These are phyloP conservation scores for Gryganskiella cystojenkinii DNA, from an alignment of 192 early-diverging fungal species.

Conservation along the genomic window DNA sequence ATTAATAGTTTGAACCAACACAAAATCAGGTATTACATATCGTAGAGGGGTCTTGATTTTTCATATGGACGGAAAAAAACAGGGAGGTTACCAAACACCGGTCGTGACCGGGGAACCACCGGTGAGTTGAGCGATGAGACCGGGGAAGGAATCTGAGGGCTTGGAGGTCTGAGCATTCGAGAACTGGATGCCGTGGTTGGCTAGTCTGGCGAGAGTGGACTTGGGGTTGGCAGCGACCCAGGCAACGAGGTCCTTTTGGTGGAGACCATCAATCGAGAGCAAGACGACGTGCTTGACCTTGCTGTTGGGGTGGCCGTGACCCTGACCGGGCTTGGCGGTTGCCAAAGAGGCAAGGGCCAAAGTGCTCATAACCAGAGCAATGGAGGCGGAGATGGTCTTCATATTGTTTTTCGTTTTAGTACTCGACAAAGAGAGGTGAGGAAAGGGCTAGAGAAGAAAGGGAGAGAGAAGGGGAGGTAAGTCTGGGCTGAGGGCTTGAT, in stretches of 20 bases:
- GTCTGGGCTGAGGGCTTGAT: no score
- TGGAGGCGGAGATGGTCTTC: slow-evolving; percentile 4
- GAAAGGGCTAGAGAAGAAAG: no score
- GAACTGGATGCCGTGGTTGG: slow-evolving; percentile 6
- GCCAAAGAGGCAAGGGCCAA: neutral
- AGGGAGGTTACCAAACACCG: slow-evolving; percentile 19
- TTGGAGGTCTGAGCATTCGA: slow-evolving; percentile 12
- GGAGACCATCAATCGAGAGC: slow-evolving; percentile 12
- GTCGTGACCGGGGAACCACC: neutral
- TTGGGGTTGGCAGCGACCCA: slow-evolving; percentile 9
- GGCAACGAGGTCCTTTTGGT: neutral
- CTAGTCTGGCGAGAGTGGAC: neutral
- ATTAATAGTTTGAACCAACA: no score
- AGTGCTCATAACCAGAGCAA: neutral
- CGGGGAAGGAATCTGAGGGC: slow-evolving; percentile 13
- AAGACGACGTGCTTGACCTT: slow-evolving; percentile 12
- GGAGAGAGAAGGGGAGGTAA: no score
- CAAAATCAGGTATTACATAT: no score
- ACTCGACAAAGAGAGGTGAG: neutral
- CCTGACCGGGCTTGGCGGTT: slow-evolving; percentile 1
- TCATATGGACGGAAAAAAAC: no score
- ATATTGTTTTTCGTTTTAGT: neutral
- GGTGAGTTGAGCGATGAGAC: slow-evolving; percentile 8
- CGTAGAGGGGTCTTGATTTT: no score
- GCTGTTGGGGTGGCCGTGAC: no score